These are phyloP conservation scores for Dittrichia graveolens DNA, from an alignment of 129 eudicot genomes.

Conservation along the genomic window DNA sequence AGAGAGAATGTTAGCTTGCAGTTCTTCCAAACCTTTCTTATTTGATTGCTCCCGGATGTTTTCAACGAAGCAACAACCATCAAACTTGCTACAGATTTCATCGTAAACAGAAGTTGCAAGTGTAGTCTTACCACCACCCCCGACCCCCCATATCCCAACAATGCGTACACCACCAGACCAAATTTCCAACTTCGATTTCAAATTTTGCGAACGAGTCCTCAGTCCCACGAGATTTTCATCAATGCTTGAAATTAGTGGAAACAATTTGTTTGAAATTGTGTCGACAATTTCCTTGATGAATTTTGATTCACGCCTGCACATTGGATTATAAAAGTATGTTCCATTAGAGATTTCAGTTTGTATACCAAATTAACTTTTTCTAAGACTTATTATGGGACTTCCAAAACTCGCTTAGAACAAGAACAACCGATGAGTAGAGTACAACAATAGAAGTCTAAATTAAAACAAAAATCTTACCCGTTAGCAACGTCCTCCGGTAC, in stretches of 20 bases:
- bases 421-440: neutral
- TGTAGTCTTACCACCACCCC: constrained; percentile 33
- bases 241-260: neutral
- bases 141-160: constrained; percentile 37
- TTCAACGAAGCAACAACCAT: constrained; percentile 23
- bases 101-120: constrained; percentile 20
- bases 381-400: too few relatives aligned
- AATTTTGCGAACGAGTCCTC: constrained; percentile 11
- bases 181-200: neutral
- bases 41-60: constrained; percentile 11
- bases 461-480: neutral
- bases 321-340: neutral
- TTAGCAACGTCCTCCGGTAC: neutral
- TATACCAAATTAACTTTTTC: too few relatives aligned
- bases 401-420: neutral
- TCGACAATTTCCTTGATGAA: constrained; percentile 13
- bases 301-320: constrained; percentile 16
- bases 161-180: constrained; percentile 14
- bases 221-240: constrained; percentile 22
- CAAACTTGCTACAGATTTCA: constrained; percentile 8
- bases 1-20: constrained; percentile 4
- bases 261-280: neutral
- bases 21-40: neutral
- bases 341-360: too few relatives aligned
- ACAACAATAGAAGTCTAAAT: too few relatives aligned